Conservation (phyloP, 768 basidiomycete genomes). For the Pholiota microspora region DNA sequence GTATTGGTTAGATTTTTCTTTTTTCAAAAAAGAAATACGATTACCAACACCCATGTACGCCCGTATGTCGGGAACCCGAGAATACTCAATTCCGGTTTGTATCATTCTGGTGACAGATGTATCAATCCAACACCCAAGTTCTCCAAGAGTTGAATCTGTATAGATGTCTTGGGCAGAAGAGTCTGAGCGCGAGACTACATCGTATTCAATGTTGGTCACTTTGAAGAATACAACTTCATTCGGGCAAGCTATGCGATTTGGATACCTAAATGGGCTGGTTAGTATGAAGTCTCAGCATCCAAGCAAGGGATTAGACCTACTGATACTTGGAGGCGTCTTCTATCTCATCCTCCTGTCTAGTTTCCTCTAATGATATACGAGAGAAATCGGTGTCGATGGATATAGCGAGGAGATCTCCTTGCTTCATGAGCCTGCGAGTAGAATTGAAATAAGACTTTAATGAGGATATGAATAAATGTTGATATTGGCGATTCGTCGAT, state of each 20-base stretch:
- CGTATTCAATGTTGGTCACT: slow-evolving; percentile 74
- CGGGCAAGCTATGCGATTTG: slow-evolving; percentile 22
- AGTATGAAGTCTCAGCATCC: not conserved
- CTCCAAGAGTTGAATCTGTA: slow-evolving; percentile 56
- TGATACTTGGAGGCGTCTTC: too few relatives aligned
- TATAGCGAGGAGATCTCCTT: slow-evolving; percentile 72
- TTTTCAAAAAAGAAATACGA: slow-evolving; percentile 3
- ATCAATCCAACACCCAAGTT: slow-evolving; percentile 87
- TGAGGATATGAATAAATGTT: slow-evolving; percentile 55
- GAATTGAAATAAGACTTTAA: slow-evolving; percentile 63
- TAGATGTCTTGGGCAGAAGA: slow-evolving; percentile 41
- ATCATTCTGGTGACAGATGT: slow-evolving; percentile 67
- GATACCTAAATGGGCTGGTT: slow-evolving; percentile 9
- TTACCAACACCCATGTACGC: slow-evolving; percentile 52
- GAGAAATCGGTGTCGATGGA: slow-evolving; percentile 53
- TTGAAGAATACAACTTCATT: slow-evolving; percentile 70
- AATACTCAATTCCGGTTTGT: slow-evolving; percentile 76
- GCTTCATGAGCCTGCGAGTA: slow-evolving; percentile 57
- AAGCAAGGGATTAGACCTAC: too few relatives aligned
- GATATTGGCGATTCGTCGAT: slow-evolving; percentile 63
- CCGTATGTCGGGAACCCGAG: slow-evolving; percentile 51
- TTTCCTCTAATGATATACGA: slow-evolving; percentile 19
- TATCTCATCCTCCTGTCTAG: slow-evolving; percentile 18
- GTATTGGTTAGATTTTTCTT: not conserved
- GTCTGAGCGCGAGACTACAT: slow-evolving; percentile 38